phyloP scores from a whole-genome alignment of 768 basidiomycete genomes.

The Gymnopilus dilepis region DNA sequence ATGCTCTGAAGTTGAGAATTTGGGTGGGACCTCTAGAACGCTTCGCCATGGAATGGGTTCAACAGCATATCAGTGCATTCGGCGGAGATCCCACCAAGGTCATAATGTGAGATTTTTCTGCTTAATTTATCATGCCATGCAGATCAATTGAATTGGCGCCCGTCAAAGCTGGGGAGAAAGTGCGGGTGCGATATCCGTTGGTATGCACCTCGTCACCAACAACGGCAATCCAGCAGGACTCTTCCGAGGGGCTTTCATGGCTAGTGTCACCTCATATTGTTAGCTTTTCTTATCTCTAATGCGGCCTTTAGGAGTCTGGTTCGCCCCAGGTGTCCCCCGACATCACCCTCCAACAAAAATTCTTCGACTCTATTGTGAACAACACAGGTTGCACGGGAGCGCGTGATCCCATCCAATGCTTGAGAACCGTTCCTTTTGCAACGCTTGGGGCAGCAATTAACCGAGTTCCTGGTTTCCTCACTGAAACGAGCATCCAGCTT shows the following conservation, averaged over 20 bases:
- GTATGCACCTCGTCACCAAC: conserved; percentile 37
- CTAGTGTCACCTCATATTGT: background rate
- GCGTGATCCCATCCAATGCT: conserved; percentile 36
- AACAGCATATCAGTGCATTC: conserved; percentile 54
- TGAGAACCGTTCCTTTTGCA: conserved; percentile 36
- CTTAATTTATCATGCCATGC: background rate
- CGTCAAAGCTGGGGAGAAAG: conserved; percentile 43
- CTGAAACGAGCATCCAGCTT: conserved; percentile 33
- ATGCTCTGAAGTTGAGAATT: background rate
- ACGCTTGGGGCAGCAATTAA: conserved; percentile 38
- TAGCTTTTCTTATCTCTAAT: background rate
- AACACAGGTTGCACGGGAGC: conserved; percentile 35
- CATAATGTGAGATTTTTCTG: conserved; percentile 41
- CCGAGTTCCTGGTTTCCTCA: conserved; percentile 33
- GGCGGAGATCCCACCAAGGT: conserved; percentile 57
- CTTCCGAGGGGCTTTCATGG: conserved; percentile 43
- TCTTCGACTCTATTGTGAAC: conserved; percentile 35
- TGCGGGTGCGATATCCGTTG: conserved; percentile 49
- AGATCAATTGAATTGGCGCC: background rate
- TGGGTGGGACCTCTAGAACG: conserved; percentile 42
- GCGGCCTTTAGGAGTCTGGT: conserved; percentile 24
- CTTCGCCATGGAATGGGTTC: conserved; percentile 58
- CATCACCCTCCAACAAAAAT: conserved; percentile 20
- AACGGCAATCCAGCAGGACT: conserved; percentile 34
- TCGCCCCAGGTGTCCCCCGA: conserved; percentile 15